Conservation (phyloP, 345 rosid species). For the Raphanus raphanistrum region DNA sequence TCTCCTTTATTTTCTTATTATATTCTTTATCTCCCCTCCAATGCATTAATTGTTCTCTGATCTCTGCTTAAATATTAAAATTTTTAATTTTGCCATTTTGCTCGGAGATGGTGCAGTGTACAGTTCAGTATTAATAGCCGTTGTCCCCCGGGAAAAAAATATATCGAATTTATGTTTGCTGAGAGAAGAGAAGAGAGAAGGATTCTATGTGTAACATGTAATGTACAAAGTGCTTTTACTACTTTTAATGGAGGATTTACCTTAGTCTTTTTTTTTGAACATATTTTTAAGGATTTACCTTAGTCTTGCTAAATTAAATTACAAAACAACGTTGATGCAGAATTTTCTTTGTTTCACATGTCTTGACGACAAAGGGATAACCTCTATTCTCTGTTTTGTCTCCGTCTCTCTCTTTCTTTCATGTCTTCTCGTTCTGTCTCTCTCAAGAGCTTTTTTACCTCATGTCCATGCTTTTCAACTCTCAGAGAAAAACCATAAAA, state of each 20-base stretch:
- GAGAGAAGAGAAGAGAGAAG: background rate
- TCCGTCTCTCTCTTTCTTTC: conserved; percentile 17
- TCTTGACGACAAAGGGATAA: conserved; percentile 19
- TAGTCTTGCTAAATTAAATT: conserved; percentile 22
- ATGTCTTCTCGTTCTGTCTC: conserved; percentile 31
- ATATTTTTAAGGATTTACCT: conserved; percentile 21
- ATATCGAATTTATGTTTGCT: conserved; percentile 29
- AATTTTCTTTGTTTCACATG: conserved; percentile 19
- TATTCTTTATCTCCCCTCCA: conserved; percentile 27
- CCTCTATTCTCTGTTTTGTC: conserved; percentile 33
- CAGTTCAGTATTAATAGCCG: conserved; percentile 72
- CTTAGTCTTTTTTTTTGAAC: too few relatives aligned
- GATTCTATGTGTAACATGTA: background rate
- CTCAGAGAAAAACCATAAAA: conserved; percentile 25
- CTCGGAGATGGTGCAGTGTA: conserved; percentile 55
- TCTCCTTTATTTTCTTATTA: too few relatives aligned
- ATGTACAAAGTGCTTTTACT: conserved; percentile 29
- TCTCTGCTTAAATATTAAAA: conserved; percentile 2
- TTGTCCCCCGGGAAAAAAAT: conserved; percentile 50
- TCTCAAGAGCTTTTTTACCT: conserved; percentile 15
- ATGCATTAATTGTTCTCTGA: conserved; percentile 30
- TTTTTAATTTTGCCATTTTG: conserved; percentile 28
- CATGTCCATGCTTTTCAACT: conserved; percentile 30
- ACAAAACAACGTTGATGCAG: conserved; percentile 14
- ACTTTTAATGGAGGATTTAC: conserved; percentile 19